Percentiles rank a stretch among this genome's conserved stretches.
phyloP scores from a whole-genome alignment of 1,139 yeast genomes.

The Debaryomyces subglobosus region DNA sequence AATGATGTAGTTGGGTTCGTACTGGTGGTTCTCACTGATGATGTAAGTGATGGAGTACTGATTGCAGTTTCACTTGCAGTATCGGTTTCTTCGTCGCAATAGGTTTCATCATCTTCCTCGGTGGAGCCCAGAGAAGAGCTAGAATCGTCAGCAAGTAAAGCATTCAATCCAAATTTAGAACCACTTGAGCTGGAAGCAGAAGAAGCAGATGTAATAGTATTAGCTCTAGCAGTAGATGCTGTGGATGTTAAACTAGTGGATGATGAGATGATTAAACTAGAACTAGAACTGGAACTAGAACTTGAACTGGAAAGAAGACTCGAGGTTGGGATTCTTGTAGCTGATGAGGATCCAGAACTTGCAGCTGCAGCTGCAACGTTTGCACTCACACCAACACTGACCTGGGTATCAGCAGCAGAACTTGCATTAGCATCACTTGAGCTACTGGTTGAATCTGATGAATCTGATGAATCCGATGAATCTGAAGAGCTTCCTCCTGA shows the following conservation, averaged over 20 bases:
- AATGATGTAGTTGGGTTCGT: neutral
- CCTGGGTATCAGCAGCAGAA: conserved; percentile 5
- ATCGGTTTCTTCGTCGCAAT: conserved; percentile 6
- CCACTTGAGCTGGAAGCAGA: conserved; percentile 1
- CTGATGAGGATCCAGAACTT: conserved; percentile 7
- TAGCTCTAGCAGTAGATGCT: conserved; percentile 10
- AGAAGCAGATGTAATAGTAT: conserved; percentile 10
- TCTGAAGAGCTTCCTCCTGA: conserved; percentile 2
- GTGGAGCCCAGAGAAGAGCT: neutral
- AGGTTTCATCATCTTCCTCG: conserved; percentile 3
- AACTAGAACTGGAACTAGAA: neutral
- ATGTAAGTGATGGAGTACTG: neutral
- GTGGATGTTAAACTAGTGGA: conserved; percentile 10
- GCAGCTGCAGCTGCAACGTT: conserved; percentile 13
- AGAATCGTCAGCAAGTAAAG: neutral
- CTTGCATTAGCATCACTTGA: conserved; percentile 11
- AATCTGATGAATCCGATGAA: conserved; percentile 9
- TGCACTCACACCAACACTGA: conserved; percentile 13
- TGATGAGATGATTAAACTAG: neutral
- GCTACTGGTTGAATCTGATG: conserved; percentile 15
- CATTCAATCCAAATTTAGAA: neutral
- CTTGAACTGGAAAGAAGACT: neutral
- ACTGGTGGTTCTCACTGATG: neutral
- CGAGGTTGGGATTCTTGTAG: conserved; percentile 2
- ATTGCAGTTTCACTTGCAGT: neutral